phyloP scores from a whole-genome alignment of 2,329 filamentous ascomycete species.

The Nigrospora osmanthi region DNA sequence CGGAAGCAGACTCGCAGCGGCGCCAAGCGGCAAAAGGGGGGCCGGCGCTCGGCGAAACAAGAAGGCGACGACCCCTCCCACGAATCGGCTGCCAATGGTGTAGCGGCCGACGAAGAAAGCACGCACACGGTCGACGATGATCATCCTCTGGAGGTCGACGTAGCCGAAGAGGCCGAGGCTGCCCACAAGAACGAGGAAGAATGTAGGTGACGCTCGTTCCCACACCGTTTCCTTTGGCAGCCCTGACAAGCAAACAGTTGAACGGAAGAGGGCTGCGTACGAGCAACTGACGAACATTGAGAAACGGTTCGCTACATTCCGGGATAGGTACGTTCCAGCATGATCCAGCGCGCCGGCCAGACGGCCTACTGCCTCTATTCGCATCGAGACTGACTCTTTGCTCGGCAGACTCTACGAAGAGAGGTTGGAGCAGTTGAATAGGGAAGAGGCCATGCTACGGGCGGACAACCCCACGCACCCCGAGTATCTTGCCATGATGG shows the following conservation, averaged over 20 bases:
- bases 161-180: constrained; percentile 49
- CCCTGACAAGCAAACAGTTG: constrained; percentile 45
- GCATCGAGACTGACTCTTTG: constrained; percentile 12
- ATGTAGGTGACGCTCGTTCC: constrained; percentile 31
- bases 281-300: constrained; percentile 76
- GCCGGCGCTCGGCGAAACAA: constrained; percentile 1
- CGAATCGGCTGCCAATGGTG: constrained; percentile 2
- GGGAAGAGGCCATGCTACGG: constrained; percentile 55
- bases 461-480: constrained; percentile 68
- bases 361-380: neutral
- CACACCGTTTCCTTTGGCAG: constrained; percentile 4
- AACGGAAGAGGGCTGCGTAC: constrained; percentile 71
- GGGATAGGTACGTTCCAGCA: constrained; percentile 55
- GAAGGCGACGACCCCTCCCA: constrained; percentile 12
- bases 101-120: constrained; percentile 28
- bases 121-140: constrained; percentile 46
- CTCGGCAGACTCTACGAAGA: constrained; percentile 72
- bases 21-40: constrained; percentile 24
- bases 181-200: constrained; percentile 58
- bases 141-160: constrained; percentile 43
- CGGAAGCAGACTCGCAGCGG: constrained; percentile 24
- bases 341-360: neutral
- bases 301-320: constrained; percentile 78
- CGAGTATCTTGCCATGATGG: constrained; percentile 84
- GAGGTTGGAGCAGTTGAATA: constrained; percentile 71